Evolutionary conservation across 202 grass and related monocot species (phyloP), one percentile per base, ranked within the genome.

Genomic region (Panicum virgatum): DNA sequence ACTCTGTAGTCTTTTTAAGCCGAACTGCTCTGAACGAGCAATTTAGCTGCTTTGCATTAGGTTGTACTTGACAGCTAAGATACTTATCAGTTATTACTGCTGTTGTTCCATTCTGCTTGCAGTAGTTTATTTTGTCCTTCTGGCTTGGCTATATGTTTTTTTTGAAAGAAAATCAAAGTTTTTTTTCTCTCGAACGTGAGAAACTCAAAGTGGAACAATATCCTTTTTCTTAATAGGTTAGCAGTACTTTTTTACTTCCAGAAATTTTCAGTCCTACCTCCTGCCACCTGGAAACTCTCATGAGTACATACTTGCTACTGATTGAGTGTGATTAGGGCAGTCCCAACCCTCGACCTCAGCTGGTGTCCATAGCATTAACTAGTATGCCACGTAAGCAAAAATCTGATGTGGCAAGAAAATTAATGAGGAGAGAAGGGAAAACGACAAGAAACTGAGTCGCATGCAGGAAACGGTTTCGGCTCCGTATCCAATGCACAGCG

Each of bases 221-320:
- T 34, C 14, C 14, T 13, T 66, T n/a, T 43, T 37, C 30, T 18
- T 7, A 72, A 72, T 44, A 16, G 7, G 7, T 36, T 11, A 14
- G 13, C 8, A 44, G 26, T 78, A 70, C 7, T 73, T 63, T 65
- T 75, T 10, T 69, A 42, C 51, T 58, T 77, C 7, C 3, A 43
- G 30, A 88, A 64, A 38, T 48, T 27, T 47, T 15, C 58, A 51
- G 50, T 69, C 18, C 45, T 75, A 54, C 44, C 52, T 77, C 44
- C 50, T 81, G 53, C 11, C 34, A 69, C 45, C 81, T 67, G 51
- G 32, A 65, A 29, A 25, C 13, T 57, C 10, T 63, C 22, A 12
- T 9, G 9, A 47, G 63, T 32, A 46, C 42, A 43, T 25, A 5
- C 40, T 30, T 78, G 25, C 20, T 50, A 67, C 15, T 45, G 27